Base-by-base conservation (phyloP, 2,329 filamentous ascomycete species). In the Penicillium oxalicum region DNA sequence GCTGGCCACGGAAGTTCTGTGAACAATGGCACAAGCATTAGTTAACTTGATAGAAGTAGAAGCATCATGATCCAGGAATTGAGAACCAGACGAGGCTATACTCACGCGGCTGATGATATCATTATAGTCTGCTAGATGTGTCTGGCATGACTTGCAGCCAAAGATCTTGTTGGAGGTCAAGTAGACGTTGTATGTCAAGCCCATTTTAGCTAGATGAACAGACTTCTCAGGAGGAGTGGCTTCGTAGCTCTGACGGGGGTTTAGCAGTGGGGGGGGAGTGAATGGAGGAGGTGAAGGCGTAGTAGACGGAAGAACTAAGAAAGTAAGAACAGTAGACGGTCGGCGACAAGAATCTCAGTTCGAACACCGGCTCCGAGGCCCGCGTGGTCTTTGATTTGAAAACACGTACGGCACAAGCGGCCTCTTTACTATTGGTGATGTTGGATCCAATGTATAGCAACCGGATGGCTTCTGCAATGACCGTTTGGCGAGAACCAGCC, bases 1-100 rank as follows among this genome's bases (percentile, higher is more conserved):
- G 91, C 70, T 97, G 91, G 63, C 93, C 93, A 54, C 93, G 89
- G 76, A 98, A 98, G 74, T 95, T 96, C 90, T 97, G 69, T 24
- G 12, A 51, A 41, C 5, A 47, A 13, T 25, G 35, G 11, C 38
- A 29, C 50, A 35, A 46, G 41, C 25, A 48, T 56, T 25, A 57
- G 56, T 32, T 36, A 39, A 47, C 42, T 13, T 27, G 34, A 42
- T 44, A 40, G 13, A 25, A 26, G 28, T 38, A 47, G 18, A 7
- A 27, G 6, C 26, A 9, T 13, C 8, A 38, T 41, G 32, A 45
- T 24, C 34, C 4, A 44, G 47, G 25, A 24, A 11, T 44, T 40
- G 27, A 40, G 40, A 13, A 5, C 41, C 27, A 45, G 54, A 37
- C 44, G 44, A 29, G 36, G 40, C 6, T 45, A 25, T 43, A 46